Percentiles rank a stretch among this genome's conserved stretches.
Conservation (phyloP, 768 basidiomycete species). For the Psilocybe cyanescens region DNA sequence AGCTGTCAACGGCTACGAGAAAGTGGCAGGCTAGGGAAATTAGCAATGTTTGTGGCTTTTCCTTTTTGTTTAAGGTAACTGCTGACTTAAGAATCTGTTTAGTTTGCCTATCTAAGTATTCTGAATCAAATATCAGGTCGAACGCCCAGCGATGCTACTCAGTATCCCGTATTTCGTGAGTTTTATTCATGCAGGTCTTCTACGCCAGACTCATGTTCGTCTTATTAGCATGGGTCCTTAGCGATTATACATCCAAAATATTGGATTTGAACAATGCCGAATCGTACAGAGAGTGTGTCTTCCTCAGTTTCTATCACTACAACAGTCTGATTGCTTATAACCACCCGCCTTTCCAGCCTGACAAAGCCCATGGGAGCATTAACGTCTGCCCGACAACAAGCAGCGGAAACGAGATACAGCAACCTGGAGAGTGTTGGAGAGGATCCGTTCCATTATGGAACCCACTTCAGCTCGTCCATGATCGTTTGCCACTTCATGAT, state of each 20-base stretch:
- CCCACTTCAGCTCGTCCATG: slow-evolving; percentile 97
- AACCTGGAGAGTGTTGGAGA: slow-evolving; percentile 82
- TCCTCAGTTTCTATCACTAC: background rate
- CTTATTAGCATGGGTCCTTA: slow-evolving; percentile 80
- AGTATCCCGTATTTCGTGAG: slow-evolving; percentile 91
- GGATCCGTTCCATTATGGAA: slow-evolving; percentile 90
- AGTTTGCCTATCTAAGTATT: slow-evolving; percentile 91
- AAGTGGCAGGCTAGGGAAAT: slow-evolving; percentile 92
- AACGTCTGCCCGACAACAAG: slow-evolving; percentile 71
- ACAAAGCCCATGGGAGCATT: slow-evolving; percentile 91
- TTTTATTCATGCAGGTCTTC: background rate
- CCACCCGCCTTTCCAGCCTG: slow-evolving; percentile 48
- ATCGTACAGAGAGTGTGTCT: slow-evolving; percentile 74
- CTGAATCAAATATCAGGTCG: slow-evolving; percentile 92
- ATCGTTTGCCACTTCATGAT: slow-evolving; percentile 96
- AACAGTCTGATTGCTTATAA: background rate
- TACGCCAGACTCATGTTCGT: background rate
- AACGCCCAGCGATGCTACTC: slow-evolving; percentile 93
- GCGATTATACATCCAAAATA: slow-evolving; percentile 77
- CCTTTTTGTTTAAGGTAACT: background rate
- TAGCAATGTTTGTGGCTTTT: slow-evolving; percentile 69
- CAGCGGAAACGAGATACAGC: slow-evolving; percentile 74
- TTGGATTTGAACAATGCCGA: slow-evolving; percentile 66
- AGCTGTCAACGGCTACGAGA: slow-evolving; percentile 70
- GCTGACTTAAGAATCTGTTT: background rate